A percentile compares a stretch with the other conserved stretches of the same genome.
Evolutionary conservation across 1,284 basidiomycete species (phyloP).

Genomic region (Leucoagaricus sp.): DNA sequence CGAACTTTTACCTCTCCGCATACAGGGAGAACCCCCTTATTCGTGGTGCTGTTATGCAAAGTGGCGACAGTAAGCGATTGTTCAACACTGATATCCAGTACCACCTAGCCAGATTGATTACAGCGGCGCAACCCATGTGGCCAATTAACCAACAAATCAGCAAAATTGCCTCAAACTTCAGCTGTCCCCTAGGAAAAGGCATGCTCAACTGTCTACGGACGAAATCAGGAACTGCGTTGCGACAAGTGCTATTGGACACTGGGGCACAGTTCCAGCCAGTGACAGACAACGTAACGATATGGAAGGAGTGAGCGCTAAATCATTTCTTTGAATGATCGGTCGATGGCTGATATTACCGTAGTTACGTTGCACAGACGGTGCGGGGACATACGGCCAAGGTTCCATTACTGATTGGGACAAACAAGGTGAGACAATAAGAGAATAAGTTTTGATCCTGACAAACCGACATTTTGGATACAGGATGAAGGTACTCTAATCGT

Average conservation of each 20-base stretch:
- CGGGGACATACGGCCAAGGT: constrained; percentile 38
- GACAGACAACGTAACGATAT: constrained; percentile 44
- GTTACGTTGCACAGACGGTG: constrained; percentile 37
- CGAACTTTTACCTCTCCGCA: constrained; percentile 43
- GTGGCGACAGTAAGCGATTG: constrained; percentile 43
- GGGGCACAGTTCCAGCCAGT: constrained; percentile 45
- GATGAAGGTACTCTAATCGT: constrained; percentile 46
- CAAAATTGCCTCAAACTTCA: constrained; percentile 35
- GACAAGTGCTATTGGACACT: constrained; percentile 33
- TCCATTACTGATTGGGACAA: constrained; percentile 43
- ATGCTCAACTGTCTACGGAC: constrained; percentile 40
- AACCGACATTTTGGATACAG: constrained; percentile 19
- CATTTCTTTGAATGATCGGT: too few species aligned
- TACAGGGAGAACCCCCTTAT: constrained; percentile 39
- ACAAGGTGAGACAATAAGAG: constrained; percentile 28
- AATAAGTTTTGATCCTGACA: not conserved
- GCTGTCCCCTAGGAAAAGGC: constrained; percentile 36
- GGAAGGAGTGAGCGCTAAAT: constrained; percentile 34
- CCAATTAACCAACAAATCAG: constrained; percentile 38
- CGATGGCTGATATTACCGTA: constrained; percentile 8
- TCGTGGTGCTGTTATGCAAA: constrained; percentile 43
- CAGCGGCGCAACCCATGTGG: constrained; percentile 43
- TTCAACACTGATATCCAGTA: not conserved
- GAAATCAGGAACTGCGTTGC: constrained; percentile 34
- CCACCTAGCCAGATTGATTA: not conserved